Percentiles rank a stretch among this genome's conserved stretches.
These are phyloP conservation scores for Linum trigynum DNA, from an alignment of 345 rosid species.

Conservation along the genomic window DNA sequence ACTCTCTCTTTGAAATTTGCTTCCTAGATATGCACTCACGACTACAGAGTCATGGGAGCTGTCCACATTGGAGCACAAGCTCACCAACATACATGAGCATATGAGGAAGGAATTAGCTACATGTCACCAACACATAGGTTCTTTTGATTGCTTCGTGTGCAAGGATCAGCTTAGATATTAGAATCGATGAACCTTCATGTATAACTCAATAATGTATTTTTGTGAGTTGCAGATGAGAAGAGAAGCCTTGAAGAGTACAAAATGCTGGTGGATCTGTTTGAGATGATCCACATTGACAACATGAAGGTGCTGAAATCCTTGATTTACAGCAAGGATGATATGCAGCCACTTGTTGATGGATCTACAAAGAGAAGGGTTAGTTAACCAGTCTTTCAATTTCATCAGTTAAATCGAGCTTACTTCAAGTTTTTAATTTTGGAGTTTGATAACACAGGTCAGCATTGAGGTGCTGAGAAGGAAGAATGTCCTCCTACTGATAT, in stretches of 20 bases:
- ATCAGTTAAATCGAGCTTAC: neutral
- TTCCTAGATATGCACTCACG: neutral
- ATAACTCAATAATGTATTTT: neutral
- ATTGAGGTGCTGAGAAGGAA: conserved; percentile 4
- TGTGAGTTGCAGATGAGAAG: neutral
- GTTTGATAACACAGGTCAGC: neutral
- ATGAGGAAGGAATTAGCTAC: neutral
- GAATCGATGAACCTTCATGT: neutral
- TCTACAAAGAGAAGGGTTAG: conserved; percentile 5
- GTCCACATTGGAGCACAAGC: neutral
- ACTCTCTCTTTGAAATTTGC: neutral
- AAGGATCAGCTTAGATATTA: neutral
- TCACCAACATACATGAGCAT: neutral
- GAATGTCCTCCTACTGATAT: conserved; percentile 2
- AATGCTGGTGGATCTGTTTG: neutral
- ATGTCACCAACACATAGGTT: neutral
- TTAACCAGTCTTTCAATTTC: neutral
- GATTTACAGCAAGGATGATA: neutral
- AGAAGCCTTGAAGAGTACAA: neutral
- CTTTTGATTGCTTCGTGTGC: neutral
- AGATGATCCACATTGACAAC: conserved; percentile 1
- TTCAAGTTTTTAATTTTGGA: neutral
- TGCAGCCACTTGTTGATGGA: conserved; percentile 5
- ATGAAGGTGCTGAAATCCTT: neutral
- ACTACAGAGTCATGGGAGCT: conserved; percentile 5